Evolutionary conservation across 768 basidiomycete genomes (phyloP).

Genomic region (Collybiopsis luxurians): DNA sequence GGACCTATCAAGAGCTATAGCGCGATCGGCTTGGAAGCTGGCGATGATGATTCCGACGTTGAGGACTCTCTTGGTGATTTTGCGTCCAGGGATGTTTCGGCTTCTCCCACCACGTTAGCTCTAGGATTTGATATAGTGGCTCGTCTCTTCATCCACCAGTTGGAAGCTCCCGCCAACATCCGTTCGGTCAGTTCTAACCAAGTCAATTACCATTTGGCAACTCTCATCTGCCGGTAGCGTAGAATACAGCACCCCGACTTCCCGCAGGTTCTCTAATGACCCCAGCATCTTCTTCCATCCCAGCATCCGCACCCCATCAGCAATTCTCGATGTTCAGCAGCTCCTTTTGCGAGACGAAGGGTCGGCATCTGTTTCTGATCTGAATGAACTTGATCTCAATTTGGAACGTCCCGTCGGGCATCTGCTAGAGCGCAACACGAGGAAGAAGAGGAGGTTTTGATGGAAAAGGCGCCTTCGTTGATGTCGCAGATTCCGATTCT

Average conservation of each 20-base stretch:
- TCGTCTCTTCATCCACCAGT: slow-evolving; percentile 1
- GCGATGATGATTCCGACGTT: slow-evolving; percentile 25
- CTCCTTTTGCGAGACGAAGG: slow-evolving; percentile 46
- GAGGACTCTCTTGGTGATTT: slow-evolving; percentile 30
- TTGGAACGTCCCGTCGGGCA: slow-evolving; percentile 40
- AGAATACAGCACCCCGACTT: slow-evolving; percentile 31
- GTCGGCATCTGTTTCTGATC: slow-evolving; percentile 13
- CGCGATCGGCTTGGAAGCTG: slow-evolving; percentile 35
- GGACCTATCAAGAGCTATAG: slow-evolving; percentile 69
- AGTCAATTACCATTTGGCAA: slow-evolving; percentile 13
- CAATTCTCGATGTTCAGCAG: slow-evolving; percentile 71
- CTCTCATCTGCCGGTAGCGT: slow-evolving; percentile 29
- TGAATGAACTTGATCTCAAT: slow-evolving; percentile 23
- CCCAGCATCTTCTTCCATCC: slow-evolving; percentile 84
- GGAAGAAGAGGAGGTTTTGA: slow-evolving; percentile 32
- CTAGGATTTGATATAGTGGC: slow-evolving; percentile 8
- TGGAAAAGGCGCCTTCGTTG: slow-evolving; percentile 62
- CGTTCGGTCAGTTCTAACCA: slow-evolving; percentile 18
- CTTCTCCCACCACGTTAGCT: slow-evolving; percentile 17
- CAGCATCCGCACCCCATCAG: slow-evolving; percentile 76
- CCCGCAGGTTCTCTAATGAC: slow-evolving; percentile 50
- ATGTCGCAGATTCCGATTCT: slow-evolving; percentile 74
- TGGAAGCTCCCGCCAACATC: slow-evolving; percentile 21
- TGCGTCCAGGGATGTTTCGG: slow-evolving; percentile 1
- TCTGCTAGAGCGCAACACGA: slow-evolving; percentile 30